A percentile compares a stretch with the other conserved stretches of the same genome.
These are phyloP conservation scores for Hymenoscyphus fructigenus DNA, from an alignment of 2,329 filamentous ascomycete genomes.

Conservation along the genomic window DNA sequence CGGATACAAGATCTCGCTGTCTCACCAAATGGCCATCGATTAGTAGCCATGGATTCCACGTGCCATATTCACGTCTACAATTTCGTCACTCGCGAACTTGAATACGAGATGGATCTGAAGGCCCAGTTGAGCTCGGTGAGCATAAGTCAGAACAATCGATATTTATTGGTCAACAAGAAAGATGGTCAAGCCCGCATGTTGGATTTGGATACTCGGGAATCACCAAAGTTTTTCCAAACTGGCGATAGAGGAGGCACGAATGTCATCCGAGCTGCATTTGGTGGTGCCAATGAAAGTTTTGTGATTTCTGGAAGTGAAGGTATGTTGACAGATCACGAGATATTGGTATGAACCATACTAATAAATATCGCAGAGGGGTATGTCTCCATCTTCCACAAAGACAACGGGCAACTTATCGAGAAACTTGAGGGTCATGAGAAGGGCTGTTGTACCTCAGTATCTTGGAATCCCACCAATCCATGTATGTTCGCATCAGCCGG, in stretches of 20 bases:
- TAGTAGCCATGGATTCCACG: conserved; percentile 75
- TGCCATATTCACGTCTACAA: conserved; percentile 80
- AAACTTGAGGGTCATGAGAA: conserved; percentile 71
- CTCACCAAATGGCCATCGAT: conserved; percentile 73
- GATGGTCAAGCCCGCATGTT: conserved; percentile 77
- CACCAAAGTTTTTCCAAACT: conserved; percentile 67
- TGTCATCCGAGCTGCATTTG: conserved; percentile 80
- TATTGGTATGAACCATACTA: conserved; percentile 10
- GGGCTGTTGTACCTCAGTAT: conserved; percentile 80
- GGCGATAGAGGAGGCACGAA: conserved; percentile 74
- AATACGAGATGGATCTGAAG: conserved; percentile 70
- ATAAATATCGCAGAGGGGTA: conserved; percentile 50
- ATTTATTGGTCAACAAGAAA: conserved; percentile 78
- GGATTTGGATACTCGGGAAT: conserved; percentile 69
- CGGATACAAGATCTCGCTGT: conserved; percentile 84
- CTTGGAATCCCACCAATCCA: conserved; percentile 84
- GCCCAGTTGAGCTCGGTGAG: conserved; percentile 74
- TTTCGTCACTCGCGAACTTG: conserved; percentile 68
- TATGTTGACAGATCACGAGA: conserved; percentile 41
- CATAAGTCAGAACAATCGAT: conserved; percentile 77
- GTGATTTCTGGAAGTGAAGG: conserved; percentile 90
- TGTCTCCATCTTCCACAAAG: conserved; percentile 90
- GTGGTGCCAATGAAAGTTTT: conserved; percentile 89
- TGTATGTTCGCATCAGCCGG: conserved; percentile 88
- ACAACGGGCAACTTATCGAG: conserved; percentile 73